Conservation (phyloP, 257 asterid species). For the Nicotiana benthamiana region DNA sequence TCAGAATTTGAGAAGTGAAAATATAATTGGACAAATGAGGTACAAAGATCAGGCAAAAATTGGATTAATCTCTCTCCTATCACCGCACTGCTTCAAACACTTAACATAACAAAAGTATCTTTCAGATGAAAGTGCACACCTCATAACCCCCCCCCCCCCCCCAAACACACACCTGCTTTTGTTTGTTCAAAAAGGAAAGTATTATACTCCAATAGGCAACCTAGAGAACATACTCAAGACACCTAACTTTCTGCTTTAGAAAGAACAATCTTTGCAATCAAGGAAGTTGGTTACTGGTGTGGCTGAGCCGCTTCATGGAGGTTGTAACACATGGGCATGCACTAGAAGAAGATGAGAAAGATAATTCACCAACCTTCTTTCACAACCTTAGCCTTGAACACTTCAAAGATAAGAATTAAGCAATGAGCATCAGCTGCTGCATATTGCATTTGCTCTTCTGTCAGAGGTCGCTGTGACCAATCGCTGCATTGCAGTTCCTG, state of each 20-base stretch:
- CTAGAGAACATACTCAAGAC: background rate
- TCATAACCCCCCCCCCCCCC: background rate
- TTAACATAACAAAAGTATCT: background rate
- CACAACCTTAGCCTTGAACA: constrained; percentile 49
- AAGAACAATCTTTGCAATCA: background rate
- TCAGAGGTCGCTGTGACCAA: constrained; percentile 89
- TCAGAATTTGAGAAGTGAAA: background rate
- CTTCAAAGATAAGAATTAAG: constrained; percentile 61
- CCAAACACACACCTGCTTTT: background rate
- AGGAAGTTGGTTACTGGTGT: background rate
- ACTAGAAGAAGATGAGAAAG: background rate
- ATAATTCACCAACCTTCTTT: constrained; percentile 51
- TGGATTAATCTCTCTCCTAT: background rate
- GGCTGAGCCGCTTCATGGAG: background rate
- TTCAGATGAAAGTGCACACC: background rate
- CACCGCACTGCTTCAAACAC: background rate
- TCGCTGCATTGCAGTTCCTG: constrained; percentile 98
- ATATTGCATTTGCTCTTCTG: constrained; percentile 74
- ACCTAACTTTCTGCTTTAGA: background rate
- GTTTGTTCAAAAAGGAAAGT: background rate
- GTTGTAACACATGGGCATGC: background rate
- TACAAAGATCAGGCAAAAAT: background rate
- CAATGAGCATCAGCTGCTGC: constrained; percentile 90
- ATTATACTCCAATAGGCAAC: background rate
- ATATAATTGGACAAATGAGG: background rate